These are phyloP conservation scores for Penicillium soppii DNA, from an alignment of 495 filamentous ascomycete species.

Conservation along the genomic window DNA sequence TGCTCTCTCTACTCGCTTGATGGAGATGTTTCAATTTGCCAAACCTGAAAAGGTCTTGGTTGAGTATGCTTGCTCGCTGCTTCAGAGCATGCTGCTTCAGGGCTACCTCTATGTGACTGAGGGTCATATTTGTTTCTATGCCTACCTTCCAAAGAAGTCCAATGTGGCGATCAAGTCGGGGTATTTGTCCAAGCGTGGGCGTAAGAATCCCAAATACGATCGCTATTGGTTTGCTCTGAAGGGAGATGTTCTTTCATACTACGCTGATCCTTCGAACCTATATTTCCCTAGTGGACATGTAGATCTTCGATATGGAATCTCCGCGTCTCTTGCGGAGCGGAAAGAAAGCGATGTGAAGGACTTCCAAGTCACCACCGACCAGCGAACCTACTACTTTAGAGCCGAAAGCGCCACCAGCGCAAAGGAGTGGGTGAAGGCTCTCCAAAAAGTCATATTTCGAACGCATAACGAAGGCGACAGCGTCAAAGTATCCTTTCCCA, in stretches of 20 bases:
- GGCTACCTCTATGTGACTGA: constrained; percentile 97
- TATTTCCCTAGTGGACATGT: constrained; percentile 94
- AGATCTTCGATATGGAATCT: constrained; percentile 89
- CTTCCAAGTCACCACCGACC: constrained; percentile 80
- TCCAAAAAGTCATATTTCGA: constrained; percentile 93
- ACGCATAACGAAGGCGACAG: constrained; percentile 96
- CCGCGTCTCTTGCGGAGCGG: constrained; percentile 65
- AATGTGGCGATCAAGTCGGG: constrained; percentile 82
- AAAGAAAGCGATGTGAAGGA: constrained; percentile 62
- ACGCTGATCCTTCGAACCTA: constrained; percentile 73
- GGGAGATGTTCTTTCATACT: constrained; percentile 95
- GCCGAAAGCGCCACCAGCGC: constrained; percentile 87
- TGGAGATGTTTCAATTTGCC: constrained; percentile 87
- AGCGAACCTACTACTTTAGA: constrained; percentile 81
- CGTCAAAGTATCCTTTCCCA: constrained; percentile 91
- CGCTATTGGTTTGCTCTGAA: constrained; percentile 97
- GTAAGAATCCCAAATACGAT: constrained; percentile 83
- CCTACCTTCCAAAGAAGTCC: constrained; percentile 88
- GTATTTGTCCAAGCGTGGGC: constrained; percentile 84
- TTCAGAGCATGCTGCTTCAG: constrained; percentile 89
- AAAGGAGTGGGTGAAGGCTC: constrained; percentile 94
- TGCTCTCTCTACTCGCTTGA: constrained; percentile 67
- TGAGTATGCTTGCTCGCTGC: constrained; percentile 93
- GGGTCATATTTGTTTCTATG: constrained; percentile 94
- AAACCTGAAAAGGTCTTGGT: constrained; percentile 76